Evolutionary conservation across 2,329 filamentous ascomycete genomes (phyloP), one percentile per base, ranked within the genome.

Genomic region (Cladobotryum mycophilum): DNA sequence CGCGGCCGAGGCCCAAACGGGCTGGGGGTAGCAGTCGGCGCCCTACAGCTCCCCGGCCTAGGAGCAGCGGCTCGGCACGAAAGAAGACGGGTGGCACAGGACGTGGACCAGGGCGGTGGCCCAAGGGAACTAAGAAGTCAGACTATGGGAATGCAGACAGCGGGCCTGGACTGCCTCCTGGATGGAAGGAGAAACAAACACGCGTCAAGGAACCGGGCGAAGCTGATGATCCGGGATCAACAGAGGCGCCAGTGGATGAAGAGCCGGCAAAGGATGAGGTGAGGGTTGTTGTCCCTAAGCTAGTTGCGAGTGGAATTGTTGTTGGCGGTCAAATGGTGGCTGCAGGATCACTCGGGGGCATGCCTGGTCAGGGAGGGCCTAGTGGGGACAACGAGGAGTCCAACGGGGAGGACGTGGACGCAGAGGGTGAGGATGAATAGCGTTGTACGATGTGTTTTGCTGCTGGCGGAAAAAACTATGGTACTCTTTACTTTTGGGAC

Each of bases 121-220:
- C 82, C 1, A 85, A 85, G 61, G 82, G 82, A 5, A 84, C 81
- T 0, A 85, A 84, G 65, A 85, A 85, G 63, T 78, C 78, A 37
- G 82, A 85, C 59, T 85, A 85, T 51, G 81, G 81, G 0, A 84
- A 84, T 54, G 82, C 82, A 1, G 79, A 80, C 34, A 84, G 81
- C 58, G 82, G 81, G 1, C 82, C 82, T 2, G 82, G 82, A 2
- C 67, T 85, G 15, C 81, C 82, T 1, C 82, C 82, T 3, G 74
- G 72, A 0, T 82, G 80, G 80, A 61, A 60, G 15, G 69, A 71
- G 44, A 67, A 56, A 48, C 60, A 60, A 47, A 44, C 30, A 15
- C 36, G 36, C 12, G 25, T 36, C 14, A n/a, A 30, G 12, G 45
- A 37, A 4, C 20, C 36, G 37, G 12, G 11, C 12, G 51, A 33